Percentiles rank a stretch among this genome's conserved stretches.
phyloP scores from a whole-genome alignment of 768 basidiomycete genomes.

The Kwoniella dejecticola region DNA sequence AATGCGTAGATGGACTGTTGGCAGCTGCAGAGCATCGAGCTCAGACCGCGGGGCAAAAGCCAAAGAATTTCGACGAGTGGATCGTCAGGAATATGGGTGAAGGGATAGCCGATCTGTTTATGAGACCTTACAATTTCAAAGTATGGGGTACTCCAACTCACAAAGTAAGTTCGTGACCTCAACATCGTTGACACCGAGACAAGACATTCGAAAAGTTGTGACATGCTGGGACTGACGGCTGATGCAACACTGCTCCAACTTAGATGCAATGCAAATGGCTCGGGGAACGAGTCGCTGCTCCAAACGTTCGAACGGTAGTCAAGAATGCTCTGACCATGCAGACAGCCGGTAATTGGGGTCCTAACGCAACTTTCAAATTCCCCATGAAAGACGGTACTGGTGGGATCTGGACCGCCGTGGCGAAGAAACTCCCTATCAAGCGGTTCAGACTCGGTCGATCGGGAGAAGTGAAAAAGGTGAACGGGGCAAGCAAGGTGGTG shows the following conservation, averaged over 20 bases:
- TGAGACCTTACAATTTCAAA: constrained; percentile 58
- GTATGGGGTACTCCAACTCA: constrained; percentile 57
- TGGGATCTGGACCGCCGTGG: constrained; percentile 57
- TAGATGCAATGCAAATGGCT: constrained; percentile 59
- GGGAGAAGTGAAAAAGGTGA: constrained; percentile 44
- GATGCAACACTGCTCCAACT: background rate
- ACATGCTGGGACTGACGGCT: too few relatives aligned
- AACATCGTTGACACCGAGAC: too few relatives aligned
- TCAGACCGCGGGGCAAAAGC: constrained; percentile 45
- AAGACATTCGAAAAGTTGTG: too few relatives aligned
- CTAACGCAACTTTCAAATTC: constrained; percentile 58
- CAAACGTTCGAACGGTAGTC: constrained; percentile 54
- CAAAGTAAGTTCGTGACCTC: constrained; percentile 34
- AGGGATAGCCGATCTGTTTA: constrained; percentile 57
- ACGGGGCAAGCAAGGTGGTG: constrained; percentile 49
- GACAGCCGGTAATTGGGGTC: constrained; percentile 56
- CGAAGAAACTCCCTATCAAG: constrained; percentile 43
- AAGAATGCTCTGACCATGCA: constrained; percentile 56
- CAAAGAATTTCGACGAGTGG: constrained; percentile 57
- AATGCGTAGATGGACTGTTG: constrained; percentile 57
- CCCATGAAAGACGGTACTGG: constrained; percentile 57
- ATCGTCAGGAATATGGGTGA: constrained; percentile 56
- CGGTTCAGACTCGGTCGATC: constrained; percentile 45
- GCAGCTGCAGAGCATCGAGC: constrained; percentile 54
- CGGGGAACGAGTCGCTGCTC: constrained; percentile 57